Base-by-base conservation (phyloP, 2,329 filamentous ascomycete species). In the Ascochyta clinopodiicola region DNA sequence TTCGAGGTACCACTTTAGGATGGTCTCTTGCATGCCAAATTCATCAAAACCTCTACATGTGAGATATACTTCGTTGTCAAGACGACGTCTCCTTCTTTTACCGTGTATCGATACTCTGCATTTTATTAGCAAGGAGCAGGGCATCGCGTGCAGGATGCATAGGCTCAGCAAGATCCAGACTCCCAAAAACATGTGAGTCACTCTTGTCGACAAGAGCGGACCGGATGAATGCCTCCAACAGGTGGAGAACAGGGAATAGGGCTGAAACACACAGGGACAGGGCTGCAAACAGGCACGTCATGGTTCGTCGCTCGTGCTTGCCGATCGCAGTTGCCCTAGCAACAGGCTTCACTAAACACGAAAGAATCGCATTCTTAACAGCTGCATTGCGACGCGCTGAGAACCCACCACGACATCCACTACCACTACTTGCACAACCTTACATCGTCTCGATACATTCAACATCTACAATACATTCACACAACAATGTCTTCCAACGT, bases 401-500 rank as follows among this genome's bases (percentile, higher is more conserved):
- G 31, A 51, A 46, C 3, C 42, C 32, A 56, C 42, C 46, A 56
- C 50, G 29, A 46, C 52, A 43, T 27, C 40, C 25, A 56, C 46
- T 50, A 15, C 25, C 46, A 47, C 15, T 34, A 24, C 25, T 13
- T 21, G n/a, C 29, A 38, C 52, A 6, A 25, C 36, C 36, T 38
- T 46, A 43, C 25, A 43, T 43, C 25, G 31, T 32, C 44, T 47
- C n/a, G 43, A 46, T 42, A 29, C 29, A 29, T 1, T 32, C 37
- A 44, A 43, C 44, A 39, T 39, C 31, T 48, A 44, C 29, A 45
- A 51, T 43, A 34, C 29, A 44, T 43, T 31, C n/a, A 45, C 44
- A 29, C 29, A 51, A 73, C 61, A 64, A 88, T 88, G 85, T 83
- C 84, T 73, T 70, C 76, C 75, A 85, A 81, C 77, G 78, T 88